Conservation (phyloP, 164 flowering plant species). For the Brasenia schreberi region DNA sequence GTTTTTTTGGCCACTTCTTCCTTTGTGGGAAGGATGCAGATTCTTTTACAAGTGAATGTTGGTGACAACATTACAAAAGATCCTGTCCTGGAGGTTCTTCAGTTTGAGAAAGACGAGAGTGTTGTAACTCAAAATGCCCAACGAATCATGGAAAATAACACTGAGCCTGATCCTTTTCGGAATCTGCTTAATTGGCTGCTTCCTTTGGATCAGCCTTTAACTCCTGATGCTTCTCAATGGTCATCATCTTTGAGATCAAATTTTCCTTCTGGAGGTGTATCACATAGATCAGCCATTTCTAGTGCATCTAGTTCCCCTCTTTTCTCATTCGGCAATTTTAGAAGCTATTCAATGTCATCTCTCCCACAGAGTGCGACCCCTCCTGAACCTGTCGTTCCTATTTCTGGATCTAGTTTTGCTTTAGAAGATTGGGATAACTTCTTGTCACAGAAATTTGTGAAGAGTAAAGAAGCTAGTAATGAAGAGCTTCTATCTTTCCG, state of each 20-base stretch:
- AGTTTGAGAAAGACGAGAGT: conserved; percentile 60
- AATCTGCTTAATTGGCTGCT: conserved; percentile 87
- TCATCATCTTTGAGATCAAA: conserved; percentile 50
- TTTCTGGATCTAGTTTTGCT: conserved; percentile 44
- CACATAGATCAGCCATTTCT: conserved; percentile 32
- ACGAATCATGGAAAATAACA: conserved; percentile 12
- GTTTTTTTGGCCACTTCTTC: no score
- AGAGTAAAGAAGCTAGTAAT: conserved; percentile 33
- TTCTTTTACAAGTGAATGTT: conserved; percentile 80
- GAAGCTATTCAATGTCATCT: conserved; percentile 97
- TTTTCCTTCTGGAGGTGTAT: conserved; percentile 33
- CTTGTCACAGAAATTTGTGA: conserved; percentile 33
- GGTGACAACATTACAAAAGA: conserved; percentile 46
- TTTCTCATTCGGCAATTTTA: conserved; percentile 72
- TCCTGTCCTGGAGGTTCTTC: conserved; percentile 87
- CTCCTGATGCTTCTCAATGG: conserved; percentile 49
- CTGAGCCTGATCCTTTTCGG: conserved; percentile 56
- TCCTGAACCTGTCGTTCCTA: conserved; percentile 25
- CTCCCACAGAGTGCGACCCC: conserved; percentile 49
- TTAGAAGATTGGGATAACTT: conserved; percentile 64
- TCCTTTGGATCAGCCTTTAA: conserved; percentile 63
- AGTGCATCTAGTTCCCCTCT: conserved; percentile 70
- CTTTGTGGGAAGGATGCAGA: conserved; percentile 92
- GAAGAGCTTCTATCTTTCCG: conserved; percentile 76
- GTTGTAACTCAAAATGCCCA: conserved; percentile 19